phyloP scores from a whole-genome alignment of 169 alveolate species.

The Eimeria acervulina region DNA sequence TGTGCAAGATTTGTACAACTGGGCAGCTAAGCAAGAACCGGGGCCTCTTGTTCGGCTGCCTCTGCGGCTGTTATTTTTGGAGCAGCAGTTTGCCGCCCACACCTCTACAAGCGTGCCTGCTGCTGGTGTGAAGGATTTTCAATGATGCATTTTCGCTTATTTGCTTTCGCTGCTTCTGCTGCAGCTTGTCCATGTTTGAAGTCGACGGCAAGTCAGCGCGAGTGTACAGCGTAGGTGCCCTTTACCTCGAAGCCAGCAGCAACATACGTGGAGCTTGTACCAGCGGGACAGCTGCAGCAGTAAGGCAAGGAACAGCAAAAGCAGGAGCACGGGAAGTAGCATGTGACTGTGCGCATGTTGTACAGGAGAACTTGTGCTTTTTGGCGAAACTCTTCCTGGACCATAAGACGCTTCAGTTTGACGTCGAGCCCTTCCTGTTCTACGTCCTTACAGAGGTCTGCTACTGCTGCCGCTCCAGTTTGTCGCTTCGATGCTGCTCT shows the following conservation, averaged over 20 bases:
- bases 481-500: background rate
- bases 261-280: background rate
- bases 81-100: background rate
- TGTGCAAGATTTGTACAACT: background rate
- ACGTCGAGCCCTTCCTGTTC: constrained; percentile 94
- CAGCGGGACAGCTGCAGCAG: constrained; percentile 14
- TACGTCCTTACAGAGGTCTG: constrained; percentile 96
- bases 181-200: constrained; percentile 89
- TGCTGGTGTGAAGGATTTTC: background rate
- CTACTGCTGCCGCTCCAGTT: background rate
- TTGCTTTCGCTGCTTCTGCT: background rate
- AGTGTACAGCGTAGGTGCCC: constrained; percentile 88
- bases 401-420: constrained; percentile 96
- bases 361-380: constrained; percentile 97
- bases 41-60: background rate
- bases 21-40: background rate
- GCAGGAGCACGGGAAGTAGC: background rate
- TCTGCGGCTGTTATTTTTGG: background rate
- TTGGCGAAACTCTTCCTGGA: constrained; percentile 98
- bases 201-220: constrained; percentile 97
- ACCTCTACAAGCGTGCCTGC: background rate
- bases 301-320: background rate
- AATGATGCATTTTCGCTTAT: background rate
- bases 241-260: background rate
- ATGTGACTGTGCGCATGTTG: background rate